Evolutionary conservation across 495 filamentous ascomycete genomes (phyloP).

Genomic region (Physcia stellaris): DNA sequence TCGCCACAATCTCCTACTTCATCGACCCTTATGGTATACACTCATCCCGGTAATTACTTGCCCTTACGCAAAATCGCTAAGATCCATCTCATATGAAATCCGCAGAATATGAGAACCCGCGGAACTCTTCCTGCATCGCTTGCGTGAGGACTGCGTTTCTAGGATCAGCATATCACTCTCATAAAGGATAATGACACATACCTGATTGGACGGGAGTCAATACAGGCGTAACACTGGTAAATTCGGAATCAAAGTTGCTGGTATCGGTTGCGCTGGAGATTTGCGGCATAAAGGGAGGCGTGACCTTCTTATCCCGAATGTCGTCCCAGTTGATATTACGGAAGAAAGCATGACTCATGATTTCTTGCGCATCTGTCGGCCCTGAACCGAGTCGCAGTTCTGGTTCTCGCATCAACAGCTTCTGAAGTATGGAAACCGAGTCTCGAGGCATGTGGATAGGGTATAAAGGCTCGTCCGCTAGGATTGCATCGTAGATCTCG

Average conservation of each 20-base stretch:
- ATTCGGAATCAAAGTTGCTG: slow-evolving; percentile 97
- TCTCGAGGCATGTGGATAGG: slow-evolving; percentile 99
- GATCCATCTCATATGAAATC: slow-evolving; percentile 50
- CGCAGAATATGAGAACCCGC: slow-evolving; percentile 91
- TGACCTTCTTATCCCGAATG: slow-evolving; percentile 84
- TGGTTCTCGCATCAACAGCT: slow-evolving; percentile 89
- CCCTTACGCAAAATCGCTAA: too few relatives aligned
- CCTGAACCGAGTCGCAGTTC: slow-evolving; percentile 85
- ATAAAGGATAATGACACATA: slow-evolving; percentile 38
- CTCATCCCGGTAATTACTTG: too few relatives aligned
- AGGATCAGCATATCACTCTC: slow-evolving; percentile 2
- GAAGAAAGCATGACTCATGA: slow-evolving; percentile 99
- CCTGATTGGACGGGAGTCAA: slow-evolving; percentile 94
- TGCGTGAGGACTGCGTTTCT: slow-evolving; percentile 71
- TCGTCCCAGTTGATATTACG: slow-evolving; percentile 97
- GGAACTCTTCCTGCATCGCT: slow-evolving; percentile 99
- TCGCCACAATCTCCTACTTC: too few relatives aligned
- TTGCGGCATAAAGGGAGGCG: slow-evolving; percentile 75
- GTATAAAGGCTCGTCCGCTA: slow-evolving; percentile 94
- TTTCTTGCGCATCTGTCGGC: slow-evolving; percentile 94
- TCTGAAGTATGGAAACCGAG: slow-evolving; percentile 94
- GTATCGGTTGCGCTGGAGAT: slow-evolving; percentile 91
- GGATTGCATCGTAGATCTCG: slow-evolving; percentile 98
- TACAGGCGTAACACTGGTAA: slow-evolving; percentile 96
- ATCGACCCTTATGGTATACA: too few relatives aligned